Conservation (phyloP, 2,329 filamentous ascomycete species). For the Fusarium austroafricanum region DNA sequence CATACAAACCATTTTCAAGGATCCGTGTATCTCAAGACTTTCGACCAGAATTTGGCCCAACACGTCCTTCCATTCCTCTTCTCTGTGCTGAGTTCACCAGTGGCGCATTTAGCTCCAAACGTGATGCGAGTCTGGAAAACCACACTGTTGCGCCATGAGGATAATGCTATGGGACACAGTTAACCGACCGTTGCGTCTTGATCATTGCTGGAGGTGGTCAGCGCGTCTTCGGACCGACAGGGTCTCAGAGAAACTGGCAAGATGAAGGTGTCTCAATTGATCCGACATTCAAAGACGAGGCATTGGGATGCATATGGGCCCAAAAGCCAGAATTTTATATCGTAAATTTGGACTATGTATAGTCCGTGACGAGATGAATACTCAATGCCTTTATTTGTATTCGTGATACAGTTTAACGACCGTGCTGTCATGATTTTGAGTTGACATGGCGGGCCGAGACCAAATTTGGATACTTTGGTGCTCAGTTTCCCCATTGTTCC, state of each 20-base stretch:
- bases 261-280: background rate
- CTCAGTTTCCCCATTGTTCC: no score
- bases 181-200: slow-evolving; percentile 3
- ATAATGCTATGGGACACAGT: background rate
- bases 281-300: background rate
- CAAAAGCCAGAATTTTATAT: background rate
- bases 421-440: background rate
- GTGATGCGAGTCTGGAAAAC: background rate
- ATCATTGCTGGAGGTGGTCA: background rate
- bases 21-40: background rate
- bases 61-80: slow-evolving; percentile 12
- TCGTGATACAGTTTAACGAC: background rate
- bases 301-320: background rate
- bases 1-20: background rate
- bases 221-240: background rate
- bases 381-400: background rate
- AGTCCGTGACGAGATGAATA: background rate
- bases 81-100: background rate
- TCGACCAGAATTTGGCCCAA: background rate
- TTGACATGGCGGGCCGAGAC: slow-evolving; percentile 10
- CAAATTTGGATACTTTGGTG: background rate
- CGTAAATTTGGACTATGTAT: background rate
- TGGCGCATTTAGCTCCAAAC: background rate
- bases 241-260: background rate
- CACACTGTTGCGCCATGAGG: background rate